These are phyloP conservation scores for Diaporthe eres DNA, from an alignment of 2,329 filamentous ascomycete species.

Conservation along the genomic window DNA sequence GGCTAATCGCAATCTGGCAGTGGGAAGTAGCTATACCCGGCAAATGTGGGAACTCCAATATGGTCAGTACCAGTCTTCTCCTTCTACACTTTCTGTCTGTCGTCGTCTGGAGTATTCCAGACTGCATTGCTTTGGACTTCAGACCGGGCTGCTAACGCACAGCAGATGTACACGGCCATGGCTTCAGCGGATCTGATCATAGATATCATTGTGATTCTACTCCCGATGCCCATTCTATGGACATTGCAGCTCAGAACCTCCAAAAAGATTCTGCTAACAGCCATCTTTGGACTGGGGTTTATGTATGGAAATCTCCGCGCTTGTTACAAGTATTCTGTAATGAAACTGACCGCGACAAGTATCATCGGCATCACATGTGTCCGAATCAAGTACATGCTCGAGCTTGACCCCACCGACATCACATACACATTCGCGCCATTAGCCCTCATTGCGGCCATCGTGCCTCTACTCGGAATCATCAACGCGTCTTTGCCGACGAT, in stretches of 20 bases:
- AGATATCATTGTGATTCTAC: slow-evolving; percentile 23
- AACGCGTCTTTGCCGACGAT: slow-evolving; percentile 10
- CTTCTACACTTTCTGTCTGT: background rate
- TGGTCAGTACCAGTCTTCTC: background rate
- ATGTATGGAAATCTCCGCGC: background rate
- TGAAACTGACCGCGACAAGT: background rate
- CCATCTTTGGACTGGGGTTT: slow-evolving; percentile 13
- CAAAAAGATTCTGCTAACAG: slow-evolving; percentile 8
- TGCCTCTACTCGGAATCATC: slow-evolving; percentile 20
- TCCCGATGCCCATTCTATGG: slow-evolving; percentile 24
- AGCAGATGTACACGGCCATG: slow-evolving; percentile 26
- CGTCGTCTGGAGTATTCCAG: background rate
- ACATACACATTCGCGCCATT: slow-evolving; percentile 15
- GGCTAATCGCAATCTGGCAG: background rate
- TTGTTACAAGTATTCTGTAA: background rate
- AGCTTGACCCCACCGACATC: slow-evolving; percentile 8
- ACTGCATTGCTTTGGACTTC: background rate
- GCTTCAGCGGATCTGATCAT: slow-evolving; percentile 24
- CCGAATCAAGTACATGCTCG: slow-evolving; percentile 24
- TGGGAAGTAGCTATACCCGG: background rate
- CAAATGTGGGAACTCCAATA: slow-evolving; percentile 23
- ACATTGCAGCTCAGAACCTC: slow-evolving; percentile 9
- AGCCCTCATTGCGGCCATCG: slow-evolving; percentile 16
- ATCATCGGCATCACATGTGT: slow-evolving; percentile 20
- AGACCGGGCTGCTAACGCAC: background rate